Evolutionary conservation across 73 alveolate species (phyloP), one percentile per base, ranked within the genome.

Genomic region (Paramecium tetraurelia): DNA sequence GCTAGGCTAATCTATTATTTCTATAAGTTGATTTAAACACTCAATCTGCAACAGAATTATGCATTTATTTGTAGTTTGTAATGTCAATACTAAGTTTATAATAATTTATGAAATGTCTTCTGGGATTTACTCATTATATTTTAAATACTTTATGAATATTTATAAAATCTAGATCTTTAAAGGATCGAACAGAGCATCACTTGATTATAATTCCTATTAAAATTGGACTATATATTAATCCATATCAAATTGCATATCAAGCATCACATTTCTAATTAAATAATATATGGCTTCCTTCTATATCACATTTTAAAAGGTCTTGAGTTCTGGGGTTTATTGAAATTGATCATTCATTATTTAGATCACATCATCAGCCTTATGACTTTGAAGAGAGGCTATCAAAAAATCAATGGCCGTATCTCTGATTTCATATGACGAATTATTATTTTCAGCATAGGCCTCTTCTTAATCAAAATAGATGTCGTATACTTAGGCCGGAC

Each of bases 251-350:
- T 72, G 41, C 86, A 72, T 72, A 21, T 72, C 86, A 35, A 36
- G 59, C 59, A 72, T 72, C 3, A 72, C 57, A 72, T 72, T 72
- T 38, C 86, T 72, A 21, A 72, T 72, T 36, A 72, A 36, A 36
- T 35, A 72, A 72, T 72, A 72, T 72, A 72, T 36, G n/a, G 86
- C 86, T 72, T 72, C 86, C 40, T 72, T 72, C 7, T 38, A 35
- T 16, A 72, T 35, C 1, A 72, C 46, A 72, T 40, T 72, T 12
- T 12, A 29, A 72, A 72, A 72, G 6, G 7, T 21, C 20, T 31
- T 72, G 2, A 72, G 31, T 72, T 33, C 59, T 33, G 86, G 59
- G 0, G 59, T 21, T 35, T 33, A 72, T 33, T 22, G 16, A 38
- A 33, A 72, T 36, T 40, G 16, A 14, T 35, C 33, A 38, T 31